Evolutionary conservation across 2,329 filamentous ascomycete genomes (phyloP), one percentile per base, ranked within the genome.

Genomic region (Penicillium thymicola): DNA sequence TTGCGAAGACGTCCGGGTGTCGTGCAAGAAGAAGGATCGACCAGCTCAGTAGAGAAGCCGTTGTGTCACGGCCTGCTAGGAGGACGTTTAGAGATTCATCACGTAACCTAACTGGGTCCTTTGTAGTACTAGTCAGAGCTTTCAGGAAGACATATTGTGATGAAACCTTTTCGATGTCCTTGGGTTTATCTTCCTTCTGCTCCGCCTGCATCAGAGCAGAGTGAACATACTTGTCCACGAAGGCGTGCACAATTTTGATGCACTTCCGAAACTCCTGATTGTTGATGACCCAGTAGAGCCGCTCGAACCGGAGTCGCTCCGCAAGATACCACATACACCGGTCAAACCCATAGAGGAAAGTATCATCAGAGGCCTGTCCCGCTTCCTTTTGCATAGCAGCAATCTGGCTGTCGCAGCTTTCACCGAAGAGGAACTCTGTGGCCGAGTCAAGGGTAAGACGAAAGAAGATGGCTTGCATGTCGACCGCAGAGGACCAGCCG

Each of bases 41-140:
- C 88, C 89, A 94, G 0, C 85, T 88, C 0, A 95, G 79, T 0
- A 88, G 89, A 10, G 82, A 83, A 34, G 90, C 90, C 0, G 90
- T 95, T 13, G 90, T 94, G 72, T 95, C 90, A 18, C 69, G 60
- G 9, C 89, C 90, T 1, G 90, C 90, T 14, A 95, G 80, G 1
- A 95, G 81, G 3, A 94, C 82, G 40, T 86, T 85, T 28, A 92
- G 80, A 52, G 94, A 78, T 73, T 95, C 89, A 73, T 94, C 89
- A 77, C 79, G 57, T 76, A 83, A n/a, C n/a, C n/a, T 18, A 3
- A 37, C 5, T 0, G 36, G 46, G 11, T 55, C 51, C 23, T 16
- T 28, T 21, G 51, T 50, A 34, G 21, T 40, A 14, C 18, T 11
- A n/a, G 51, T 23, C 6, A 58, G 32, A 6, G 46, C 34, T 13